Base-by-base conservation (phyloP, 768 basidiomycete species). In the Kwoniella heveanensis region DNA sequence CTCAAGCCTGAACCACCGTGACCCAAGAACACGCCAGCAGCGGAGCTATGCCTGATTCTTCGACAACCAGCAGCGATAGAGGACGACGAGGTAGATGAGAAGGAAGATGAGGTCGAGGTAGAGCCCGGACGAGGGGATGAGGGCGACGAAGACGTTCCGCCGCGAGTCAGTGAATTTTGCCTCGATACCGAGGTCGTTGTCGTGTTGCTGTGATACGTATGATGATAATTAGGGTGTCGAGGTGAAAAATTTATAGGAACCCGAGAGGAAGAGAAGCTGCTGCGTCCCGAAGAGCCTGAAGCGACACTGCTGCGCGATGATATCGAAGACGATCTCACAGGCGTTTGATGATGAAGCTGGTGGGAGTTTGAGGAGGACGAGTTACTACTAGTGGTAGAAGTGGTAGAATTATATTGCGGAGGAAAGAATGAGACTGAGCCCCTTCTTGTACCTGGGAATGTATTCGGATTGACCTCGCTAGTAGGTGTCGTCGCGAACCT, bases 351-450 rank as follows among this genome's bases (percentile, higher is more conserved):
- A 3, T 44, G 39, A 17, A 17, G 19, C 8, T 8, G 39, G 39
- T 44, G 9, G 8, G 6, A 9, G 8, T 9, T 44, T 17, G 39
- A 44, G 15, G 39, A 44, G 39, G 15, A 44, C 4, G 39, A 44
- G 27, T 8, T 32, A 10, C 12, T 22, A 21, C 32, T 19, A 36
- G 30, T 50, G 27, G 30, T 13, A 13, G 13, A 6, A 32, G 32
- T 32, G 5, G 32, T 6, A 32, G 32, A 13, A 32, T 6, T 13
- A 32, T n/a, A n/a, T n/a, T n/a, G n/a, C 25, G 60, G 54, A 25
- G 52, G 54, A 30, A 62, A 54, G 54, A 62, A 54, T 17, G 60
- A 54, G 46, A 62, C 21, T 21, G 60, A 62, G 2, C 60, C 60
- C 36, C 60, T 29, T 54, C 60, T 15, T 32, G 17, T 29, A 30